A percentile compares a stretch with the other conserved stretches of the same genome.
These are phyloP conservation scores for Podosphaera aphanis DNA, from an alignment of 2,329 filamentous ascomycete genomes.

Conservation along the genomic window DNA sequence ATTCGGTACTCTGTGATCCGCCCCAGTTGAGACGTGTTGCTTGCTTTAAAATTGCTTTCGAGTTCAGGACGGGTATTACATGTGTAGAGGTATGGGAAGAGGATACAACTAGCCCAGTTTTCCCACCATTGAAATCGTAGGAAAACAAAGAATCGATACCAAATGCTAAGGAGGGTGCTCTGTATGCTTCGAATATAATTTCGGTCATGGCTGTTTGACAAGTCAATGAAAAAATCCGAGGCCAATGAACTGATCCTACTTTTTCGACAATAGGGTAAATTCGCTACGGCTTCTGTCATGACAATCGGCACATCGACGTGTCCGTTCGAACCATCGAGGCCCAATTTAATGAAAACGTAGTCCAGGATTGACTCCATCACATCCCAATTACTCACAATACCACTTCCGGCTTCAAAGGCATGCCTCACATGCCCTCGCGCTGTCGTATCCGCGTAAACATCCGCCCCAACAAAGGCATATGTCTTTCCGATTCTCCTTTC, in stretches of 20 bases:
- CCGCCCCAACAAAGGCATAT: constrained; percentile 74
- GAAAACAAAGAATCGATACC: constrained; percentile 95
- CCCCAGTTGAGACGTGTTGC: constrained; percentile 89
- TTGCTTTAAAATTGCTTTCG: constrained; percentile 62
- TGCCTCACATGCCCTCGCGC: constrained; percentile 75
- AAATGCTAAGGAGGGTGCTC: constrained; percentile 70
- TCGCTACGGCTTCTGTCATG: constrained; percentile 88
- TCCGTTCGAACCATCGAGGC: constrained; percentile 53
- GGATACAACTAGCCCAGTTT: constrained; percentile 68
- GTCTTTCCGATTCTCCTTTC: constrained; percentile 84
- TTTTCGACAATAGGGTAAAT: constrained; percentile 67
- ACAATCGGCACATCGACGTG: constrained; percentile 68
- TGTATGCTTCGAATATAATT: constrained; percentile 89
- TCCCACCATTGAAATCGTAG: constrained; percentile 67
- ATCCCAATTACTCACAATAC: constrained; percentile 92
- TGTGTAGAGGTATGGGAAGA: constrained; percentile 89
- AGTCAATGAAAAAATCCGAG: constrained; percentile 12
- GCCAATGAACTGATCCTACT: constrained; percentile 30
- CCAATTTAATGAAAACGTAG: constrained; percentile 84
- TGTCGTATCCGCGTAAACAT: constrained; percentile 87
- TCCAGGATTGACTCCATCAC: constrained; percentile 87
- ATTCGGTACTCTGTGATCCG: constrained; percentile 71
- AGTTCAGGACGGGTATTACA: constrained; percentile 76
- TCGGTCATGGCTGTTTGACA: constrained; percentile 63
- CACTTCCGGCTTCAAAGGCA: constrained; percentile 74